These are phyloP conservation scores for Apiotrichum sp. DNA, from an alignment of 1,284 basidiomycete genomes.

Conservation along the genomic window DNA sequence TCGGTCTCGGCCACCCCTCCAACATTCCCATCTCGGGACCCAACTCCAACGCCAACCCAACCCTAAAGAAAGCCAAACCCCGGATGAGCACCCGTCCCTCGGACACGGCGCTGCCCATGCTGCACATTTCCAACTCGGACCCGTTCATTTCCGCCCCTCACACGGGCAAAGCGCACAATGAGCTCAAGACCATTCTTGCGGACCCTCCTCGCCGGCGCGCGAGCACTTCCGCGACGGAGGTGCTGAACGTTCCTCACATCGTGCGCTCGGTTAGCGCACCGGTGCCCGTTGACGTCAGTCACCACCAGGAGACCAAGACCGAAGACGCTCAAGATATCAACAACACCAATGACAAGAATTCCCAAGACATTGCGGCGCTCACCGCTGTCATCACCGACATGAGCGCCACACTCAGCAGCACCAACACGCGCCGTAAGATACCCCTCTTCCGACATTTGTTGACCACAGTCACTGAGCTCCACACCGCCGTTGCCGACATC, in stretches of 20 bases:
- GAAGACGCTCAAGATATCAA: neutral
- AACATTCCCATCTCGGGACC: neutral
- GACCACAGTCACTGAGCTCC: neutral
- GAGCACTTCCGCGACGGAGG: neutral
- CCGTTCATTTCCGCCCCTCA: too few relatives aligned
- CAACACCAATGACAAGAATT: too few relatives aligned
- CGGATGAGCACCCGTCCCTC: neutral
- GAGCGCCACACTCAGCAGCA: neutral
- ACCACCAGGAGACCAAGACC: neutral
- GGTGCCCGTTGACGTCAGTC: neutral
- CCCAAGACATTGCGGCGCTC: too few relatives aligned
- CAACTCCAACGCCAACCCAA: neutral
- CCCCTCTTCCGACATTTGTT: neutral
- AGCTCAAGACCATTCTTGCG: constrained; percentile 1
- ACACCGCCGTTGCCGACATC: neutral
- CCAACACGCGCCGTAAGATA: neutral
- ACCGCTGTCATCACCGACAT: neutral
- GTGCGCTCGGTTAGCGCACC: neutral
- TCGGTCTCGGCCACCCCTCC: neutral
- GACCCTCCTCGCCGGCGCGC: neutral
- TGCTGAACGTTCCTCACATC: neutral
- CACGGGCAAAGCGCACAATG: neutral
- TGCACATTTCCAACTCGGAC: too few relatives aligned
- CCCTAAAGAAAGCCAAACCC: neutral
- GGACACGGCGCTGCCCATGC: too few relatives aligned